These are phyloP conservation scores for Trametes elegans DNA, from an alignment of 768 basidiomycete genomes.

Conservation along the genomic window DNA sequence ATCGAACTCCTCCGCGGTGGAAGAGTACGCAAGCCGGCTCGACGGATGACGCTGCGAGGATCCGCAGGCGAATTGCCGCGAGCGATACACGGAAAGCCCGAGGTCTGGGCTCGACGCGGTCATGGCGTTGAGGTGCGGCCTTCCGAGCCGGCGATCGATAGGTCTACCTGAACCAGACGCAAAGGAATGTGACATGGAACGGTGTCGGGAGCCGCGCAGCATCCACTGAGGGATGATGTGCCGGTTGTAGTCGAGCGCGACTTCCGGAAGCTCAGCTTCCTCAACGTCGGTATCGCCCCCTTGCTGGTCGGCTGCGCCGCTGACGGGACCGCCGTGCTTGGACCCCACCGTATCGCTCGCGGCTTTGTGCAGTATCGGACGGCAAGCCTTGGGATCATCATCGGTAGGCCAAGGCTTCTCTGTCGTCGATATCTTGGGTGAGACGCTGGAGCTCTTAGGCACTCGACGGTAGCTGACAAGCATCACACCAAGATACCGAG, in stretches of 20 bases:
- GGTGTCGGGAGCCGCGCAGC: conserved; percentile 46
- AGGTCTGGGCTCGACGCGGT: conserved; percentile 75
- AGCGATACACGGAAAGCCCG: conserved; percentile 27
- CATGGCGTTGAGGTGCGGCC: conserved; percentile 46
- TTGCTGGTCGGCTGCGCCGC: conserved; percentile 22
- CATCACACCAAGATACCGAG: conserved; percentile 99
- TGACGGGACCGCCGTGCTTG: background rate
- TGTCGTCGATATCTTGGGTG: conserved; percentile 12
- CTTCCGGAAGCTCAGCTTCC: conserved; percentile 91
- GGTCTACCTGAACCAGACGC: conserved; percentile 29
- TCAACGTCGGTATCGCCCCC: conserved; percentile 47
- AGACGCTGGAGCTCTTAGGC: conserved; percentile 25
- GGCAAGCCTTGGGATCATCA: conserved; percentile 20
- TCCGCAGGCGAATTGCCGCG: conserved; percentile 6
- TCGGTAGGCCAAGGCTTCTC: conserved; percentile 18
- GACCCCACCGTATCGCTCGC: conserved; percentile 25
- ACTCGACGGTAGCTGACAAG: conserved; percentile 93
- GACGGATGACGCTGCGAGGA: conserved; percentile 12
- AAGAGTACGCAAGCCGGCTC: conserved; percentile 23
- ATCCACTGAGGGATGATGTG: conserved; percentile 97
- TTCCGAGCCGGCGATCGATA: conserved; percentile 35
- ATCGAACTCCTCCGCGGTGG: conserved; percentile 23
- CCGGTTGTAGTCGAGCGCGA: conserved; percentile 86
- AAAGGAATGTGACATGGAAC: conserved; percentile 45
- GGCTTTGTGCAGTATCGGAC: conserved; percentile 29